A percentile compares a stretch with the other conserved stretches of the same genome.
phyloP scores from a whole-genome alignment of 495 filamentous ascomycete species.

The Tuber brumale region DNA sequence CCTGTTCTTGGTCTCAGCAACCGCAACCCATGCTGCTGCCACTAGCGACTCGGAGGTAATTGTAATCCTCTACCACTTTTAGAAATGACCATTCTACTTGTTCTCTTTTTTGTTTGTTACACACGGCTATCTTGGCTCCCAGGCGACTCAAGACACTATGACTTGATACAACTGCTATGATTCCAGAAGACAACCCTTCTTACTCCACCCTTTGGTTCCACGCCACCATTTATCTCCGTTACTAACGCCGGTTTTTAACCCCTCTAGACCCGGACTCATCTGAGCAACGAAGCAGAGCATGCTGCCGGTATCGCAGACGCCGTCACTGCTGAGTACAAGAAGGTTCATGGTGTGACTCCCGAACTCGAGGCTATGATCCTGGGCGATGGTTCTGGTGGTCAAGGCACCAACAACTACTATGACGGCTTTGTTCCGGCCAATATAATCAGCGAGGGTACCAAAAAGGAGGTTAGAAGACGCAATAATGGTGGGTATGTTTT shows the following conservation, averaged over 20 bases:
- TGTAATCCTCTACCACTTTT: background rate
- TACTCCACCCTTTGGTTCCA: background rate
- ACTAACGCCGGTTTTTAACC: background rate
- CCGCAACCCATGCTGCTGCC: background rate
- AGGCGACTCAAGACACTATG: background rate
- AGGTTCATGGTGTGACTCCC: background rate
- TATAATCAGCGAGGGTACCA: background rate
- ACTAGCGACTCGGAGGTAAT: background rate
- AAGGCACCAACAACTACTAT: background rate
- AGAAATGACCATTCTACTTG: background rate
- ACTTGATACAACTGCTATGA: background rate
- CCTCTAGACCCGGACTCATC: background rate
- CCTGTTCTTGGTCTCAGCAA: background rate
- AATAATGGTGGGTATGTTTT: background rate
- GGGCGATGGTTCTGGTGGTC: background rate
- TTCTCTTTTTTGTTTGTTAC: background rate
- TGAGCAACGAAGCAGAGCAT: background rate
- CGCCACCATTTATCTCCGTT: background rate
- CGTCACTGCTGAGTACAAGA: background rate
- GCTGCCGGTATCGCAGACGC: background rate
- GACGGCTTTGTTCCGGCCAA: background rate
- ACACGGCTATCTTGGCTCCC: background rate
- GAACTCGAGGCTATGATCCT: background rate
- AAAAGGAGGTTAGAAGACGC: background rate
- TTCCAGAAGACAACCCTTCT: background rate